These are phyloP conservation scores for Globisporangium ultimum DNA, from an alignment of 352 stramenopile species.

Conservation along the genomic window DNA sequence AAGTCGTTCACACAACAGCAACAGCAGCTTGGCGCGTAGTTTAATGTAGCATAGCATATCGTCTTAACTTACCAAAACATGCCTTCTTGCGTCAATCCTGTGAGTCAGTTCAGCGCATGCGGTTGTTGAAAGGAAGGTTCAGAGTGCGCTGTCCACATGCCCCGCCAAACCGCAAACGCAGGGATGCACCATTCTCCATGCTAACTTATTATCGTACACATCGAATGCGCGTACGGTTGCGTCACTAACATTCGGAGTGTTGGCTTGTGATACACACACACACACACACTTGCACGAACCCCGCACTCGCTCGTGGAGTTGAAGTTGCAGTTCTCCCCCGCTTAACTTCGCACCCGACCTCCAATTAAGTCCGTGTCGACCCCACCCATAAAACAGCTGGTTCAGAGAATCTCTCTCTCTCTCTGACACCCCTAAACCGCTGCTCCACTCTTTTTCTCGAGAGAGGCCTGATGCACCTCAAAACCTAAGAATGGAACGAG, in stretches of 20 bases:
- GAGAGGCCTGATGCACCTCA: background rate
- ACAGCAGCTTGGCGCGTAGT: background rate
- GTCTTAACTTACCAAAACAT: background rate
- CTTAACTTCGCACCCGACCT: background rate
- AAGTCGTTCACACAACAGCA: slow-evolving; percentile 14
- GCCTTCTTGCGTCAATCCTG: too few relatives aligned
- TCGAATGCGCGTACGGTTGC: too few relatives aligned
- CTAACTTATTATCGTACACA: too few relatives aligned
- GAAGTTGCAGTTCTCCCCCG: background rate
- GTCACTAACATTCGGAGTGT: too few relatives aligned
- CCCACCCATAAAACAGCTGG: slow-evolving; percentile 3
- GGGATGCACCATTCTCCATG: too few relatives aligned
- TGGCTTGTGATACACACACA: background rate
- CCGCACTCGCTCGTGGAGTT: background rate
- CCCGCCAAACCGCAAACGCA: too few relatives aligned
- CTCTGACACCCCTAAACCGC: background rate
- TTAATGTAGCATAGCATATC: background rate
- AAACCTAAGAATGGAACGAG: background rate
- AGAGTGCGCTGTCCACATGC: too few relatives aligned
- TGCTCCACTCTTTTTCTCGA: background rate
- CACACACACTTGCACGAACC: background rate
- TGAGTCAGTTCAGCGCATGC: too few relatives aligned
- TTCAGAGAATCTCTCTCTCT: slow-evolving; percentile 5
- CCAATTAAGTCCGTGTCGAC: background rate
- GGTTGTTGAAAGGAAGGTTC: too few relatives aligned